Conservation (phyloP, 768 basidiomycete genomes). For the Polyporus arcularius region DNA sequence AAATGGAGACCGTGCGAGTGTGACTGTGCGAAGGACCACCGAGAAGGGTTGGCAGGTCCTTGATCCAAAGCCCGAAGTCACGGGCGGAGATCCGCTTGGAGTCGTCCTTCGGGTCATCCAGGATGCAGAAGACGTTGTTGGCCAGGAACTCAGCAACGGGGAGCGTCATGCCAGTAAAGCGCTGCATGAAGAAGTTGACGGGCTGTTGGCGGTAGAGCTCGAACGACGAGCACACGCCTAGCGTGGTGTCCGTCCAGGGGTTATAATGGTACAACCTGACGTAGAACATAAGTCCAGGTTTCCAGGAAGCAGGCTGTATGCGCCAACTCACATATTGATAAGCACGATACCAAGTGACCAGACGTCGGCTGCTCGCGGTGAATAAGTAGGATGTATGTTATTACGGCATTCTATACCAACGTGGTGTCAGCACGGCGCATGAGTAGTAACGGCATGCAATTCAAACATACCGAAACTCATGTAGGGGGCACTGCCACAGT, state of each 20-base stretch:
- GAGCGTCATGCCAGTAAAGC: slow-evolving; percentile 88
- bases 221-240: slow-evolving; percentile 81
- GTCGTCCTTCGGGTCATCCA: slow-evolving; percentile 61
- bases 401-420: slow-evolving; percentile 88
- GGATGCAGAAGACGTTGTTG: slow-evolving; percentile 79
- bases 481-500: slow-evolving; percentile 97
- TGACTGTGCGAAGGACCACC: slow-evolving; percentile 47
- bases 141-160: slow-evolving; percentile 88
- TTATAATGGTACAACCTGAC: slow-evolving; percentile 94
- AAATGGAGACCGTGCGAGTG: slow-evolving; percentile 56
- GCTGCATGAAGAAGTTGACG: slow-evolving; percentile 81
- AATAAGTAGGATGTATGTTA: slow-evolving; percentile 93
- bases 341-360: slow-evolving; percentile 99
- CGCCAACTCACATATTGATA: slow-evolving; percentile 83
- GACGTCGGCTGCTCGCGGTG: slow-evolving; percentile 93
- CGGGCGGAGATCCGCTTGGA: slow-evolving; percentile 70
- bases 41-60: slow-evolving; percentile 75
- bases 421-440: slow-evolving; percentile 5
- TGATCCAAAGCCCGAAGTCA: slow-evolving; percentile 86
- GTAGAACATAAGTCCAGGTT: slow-evolving; percentile 1
- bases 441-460: not conserved
- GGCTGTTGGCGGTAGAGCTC: slow-evolving; percentile 77
- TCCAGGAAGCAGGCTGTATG: not conserved
- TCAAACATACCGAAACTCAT: slow-evolving; percentile 86
- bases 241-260: slow-evolving; percentile 94